Evolutionary conservation across 257 asterid genomes (phyloP).

Genomic region (Penstemon barbatus): DNA sequence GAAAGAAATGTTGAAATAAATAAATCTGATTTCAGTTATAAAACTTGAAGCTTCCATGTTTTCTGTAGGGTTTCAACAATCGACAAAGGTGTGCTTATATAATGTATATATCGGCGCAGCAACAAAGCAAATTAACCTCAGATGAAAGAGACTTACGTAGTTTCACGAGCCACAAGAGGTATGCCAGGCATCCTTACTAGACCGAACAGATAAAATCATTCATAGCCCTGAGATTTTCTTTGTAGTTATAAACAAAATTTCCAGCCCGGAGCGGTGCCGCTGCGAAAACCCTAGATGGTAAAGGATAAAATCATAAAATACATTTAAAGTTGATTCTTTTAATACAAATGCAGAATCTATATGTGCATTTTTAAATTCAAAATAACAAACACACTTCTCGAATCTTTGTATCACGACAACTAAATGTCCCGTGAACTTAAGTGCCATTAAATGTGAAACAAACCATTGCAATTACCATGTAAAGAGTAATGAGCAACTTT

Average conservation of each 20-base stretch:
- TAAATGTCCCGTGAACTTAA: too few species aligned
- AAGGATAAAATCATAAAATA: neutral
- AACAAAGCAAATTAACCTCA: neutral
- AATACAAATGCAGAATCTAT: neutral
- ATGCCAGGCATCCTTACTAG: conserved; percentile 85
- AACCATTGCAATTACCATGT: too few species aligned
- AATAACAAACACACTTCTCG: neutral
- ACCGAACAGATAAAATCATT: conserved; percentile 28
- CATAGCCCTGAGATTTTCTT: conserved; percentile 35
- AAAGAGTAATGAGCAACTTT: too few species aligned
- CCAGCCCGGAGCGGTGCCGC: conserved; percentile 29
- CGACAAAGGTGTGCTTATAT: neutral
- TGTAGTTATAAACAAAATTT: conserved; percentile 15
- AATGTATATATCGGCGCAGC: neutral
- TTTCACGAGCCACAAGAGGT: conserved; percentile 84
- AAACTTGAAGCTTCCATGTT: conserved; percentile 11
- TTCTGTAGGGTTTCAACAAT: neutral
- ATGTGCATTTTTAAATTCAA: neutral
- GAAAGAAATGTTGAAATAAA: neutral
- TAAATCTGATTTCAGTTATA: neutral
- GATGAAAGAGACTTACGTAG: conserved; percentile 57
- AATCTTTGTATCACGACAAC: too few species aligned
- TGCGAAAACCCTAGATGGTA: conserved; percentile 14
- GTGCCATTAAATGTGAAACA: too few species aligned
- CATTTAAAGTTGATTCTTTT: neutral